Conservation (phyloP, 169 alveolate species). For the Cystoisospora suis region DNA sequence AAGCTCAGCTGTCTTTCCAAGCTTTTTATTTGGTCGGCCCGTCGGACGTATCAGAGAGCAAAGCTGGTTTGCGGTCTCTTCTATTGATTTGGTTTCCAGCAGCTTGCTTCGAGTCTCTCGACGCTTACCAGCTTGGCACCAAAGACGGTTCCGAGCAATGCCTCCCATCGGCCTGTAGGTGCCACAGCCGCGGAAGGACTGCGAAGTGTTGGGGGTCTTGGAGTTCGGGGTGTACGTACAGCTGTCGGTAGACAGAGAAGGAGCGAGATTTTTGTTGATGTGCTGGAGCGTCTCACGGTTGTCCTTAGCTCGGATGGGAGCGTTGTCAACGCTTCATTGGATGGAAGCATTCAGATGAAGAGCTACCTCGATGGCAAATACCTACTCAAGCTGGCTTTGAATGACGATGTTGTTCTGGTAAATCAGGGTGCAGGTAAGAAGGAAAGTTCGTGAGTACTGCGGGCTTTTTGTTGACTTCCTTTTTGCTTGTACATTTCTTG, state of each 20-base stretch:
- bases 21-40: no score
- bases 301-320: constrained; percentile 87
- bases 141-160: constrained; percentile 77
- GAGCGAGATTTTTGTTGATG: constrained; percentile 94
- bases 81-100: no score
- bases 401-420: constrained; percentile 76
- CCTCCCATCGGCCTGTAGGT: constrained; percentile 76
- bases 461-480: no score
- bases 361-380: constrained; percentile 86
- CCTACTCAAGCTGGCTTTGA: constrained; percentile 85
- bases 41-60: no score
- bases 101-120: neutral
- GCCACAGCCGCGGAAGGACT: constrained; percentile 18
- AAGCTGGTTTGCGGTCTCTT: no score
- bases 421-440: neutral
- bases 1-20: no score
- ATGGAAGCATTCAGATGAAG: constrained; percentile 87
- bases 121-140: constrained; percentile 35
- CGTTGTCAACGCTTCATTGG: constrained; percentile 85
- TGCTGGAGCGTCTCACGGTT: constrained; percentile 87
- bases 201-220: neutral
- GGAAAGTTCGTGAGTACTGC: no score
- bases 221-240: neutral
- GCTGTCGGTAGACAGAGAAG: constrained; percentile 53
- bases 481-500: no score